These are phyloP conservation scores for Solanum hybrid DNA, from an alignment of 305 asterid genomes.

Conservation along the genomic window DNA sequence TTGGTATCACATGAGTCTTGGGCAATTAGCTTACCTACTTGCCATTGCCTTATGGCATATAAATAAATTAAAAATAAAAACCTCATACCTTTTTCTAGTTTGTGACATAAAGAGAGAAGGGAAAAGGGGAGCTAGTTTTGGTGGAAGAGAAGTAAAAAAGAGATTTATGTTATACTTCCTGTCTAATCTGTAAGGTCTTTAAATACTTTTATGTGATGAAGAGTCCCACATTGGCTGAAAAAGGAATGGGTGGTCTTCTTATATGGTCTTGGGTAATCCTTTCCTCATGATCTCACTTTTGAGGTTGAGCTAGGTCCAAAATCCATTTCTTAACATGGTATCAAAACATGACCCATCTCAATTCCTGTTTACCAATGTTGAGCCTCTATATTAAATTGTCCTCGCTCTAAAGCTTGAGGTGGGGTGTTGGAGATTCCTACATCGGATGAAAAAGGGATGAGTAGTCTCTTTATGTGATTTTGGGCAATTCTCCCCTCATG, in stretches of 20 bases:
- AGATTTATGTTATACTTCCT: neutral
- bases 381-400: neutral
- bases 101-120: neutral
- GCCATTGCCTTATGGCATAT: neutral
- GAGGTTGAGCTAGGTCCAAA: neutral
- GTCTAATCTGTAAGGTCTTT: neutral
- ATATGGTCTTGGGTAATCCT: neutral
- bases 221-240: neutral
- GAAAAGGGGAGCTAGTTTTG: neutral
- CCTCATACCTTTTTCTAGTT: neutral
- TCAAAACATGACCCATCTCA: neutral
- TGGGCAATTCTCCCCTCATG: neutral
- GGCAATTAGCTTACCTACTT: neutral
- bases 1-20: neutral
- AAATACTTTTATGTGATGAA: neutral
- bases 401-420: neutral
- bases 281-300: neutral
- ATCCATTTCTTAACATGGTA: neutral
- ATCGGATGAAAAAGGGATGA: neutral
- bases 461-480: neutral
- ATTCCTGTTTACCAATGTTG: neutral
- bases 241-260: neutral
- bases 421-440: neutral
- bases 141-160: neutral
- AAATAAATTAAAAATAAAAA: too few species aligned